These are phyloP conservation scores for Lodderomyces oxycetoniae DNA, from an alignment of 1,139 yeast species.

Conservation along the genomic window DNA sequence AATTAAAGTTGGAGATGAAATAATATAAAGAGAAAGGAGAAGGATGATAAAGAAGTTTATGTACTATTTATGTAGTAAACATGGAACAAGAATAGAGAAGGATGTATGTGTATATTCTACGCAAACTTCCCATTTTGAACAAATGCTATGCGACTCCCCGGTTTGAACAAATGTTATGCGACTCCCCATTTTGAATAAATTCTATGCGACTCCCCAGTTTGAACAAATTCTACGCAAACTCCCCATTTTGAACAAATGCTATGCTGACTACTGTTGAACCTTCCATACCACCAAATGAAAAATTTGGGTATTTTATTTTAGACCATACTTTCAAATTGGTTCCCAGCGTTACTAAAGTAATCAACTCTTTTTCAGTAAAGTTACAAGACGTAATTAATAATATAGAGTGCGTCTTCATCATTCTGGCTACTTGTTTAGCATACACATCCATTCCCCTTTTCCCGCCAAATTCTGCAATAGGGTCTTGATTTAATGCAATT, in stretches of 20 bases:
- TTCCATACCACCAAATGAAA: conserved; percentile 81
- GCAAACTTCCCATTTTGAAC: too few relatives aligned
- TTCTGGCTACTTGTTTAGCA: conserved; percentile 51
- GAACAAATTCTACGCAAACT: too few relatives aligned
- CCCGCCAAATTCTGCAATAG: conserved; percentile 32
- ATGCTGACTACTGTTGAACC: conserved; percentile 87
- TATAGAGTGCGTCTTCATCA: conserved; percentile 54
- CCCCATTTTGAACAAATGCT: conserved; percentile 58
- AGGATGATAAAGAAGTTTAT: not conserved
- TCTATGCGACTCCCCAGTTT: too few relatives aligned
- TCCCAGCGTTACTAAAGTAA: conserved; percentile 44
- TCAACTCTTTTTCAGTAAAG: conserved; percentile 76
- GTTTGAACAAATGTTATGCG: too few relatives aligned
- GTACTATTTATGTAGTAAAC: conserved; percentile 1
- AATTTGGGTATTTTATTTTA: conserved; percentile 67
- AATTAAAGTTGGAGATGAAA: conserved; percentile 22
- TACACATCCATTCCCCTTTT: conserved; percentile 59
- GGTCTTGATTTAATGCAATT: conserved; percentile 73
- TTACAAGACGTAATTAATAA: conserved; percentile 90
- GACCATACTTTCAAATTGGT: conserved; percentile 50
- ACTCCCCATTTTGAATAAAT: too few relatives aligned
- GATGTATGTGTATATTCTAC: not conserved
- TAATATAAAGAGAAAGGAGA: not conserved
- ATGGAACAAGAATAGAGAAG: too few relatives aligned
- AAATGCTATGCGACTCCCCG: conserved; percentile 83